Evolutionary conservation across 192 early-diverging fungal species (phyloP).

Genomic region (Coemansia sp.): DNA sequence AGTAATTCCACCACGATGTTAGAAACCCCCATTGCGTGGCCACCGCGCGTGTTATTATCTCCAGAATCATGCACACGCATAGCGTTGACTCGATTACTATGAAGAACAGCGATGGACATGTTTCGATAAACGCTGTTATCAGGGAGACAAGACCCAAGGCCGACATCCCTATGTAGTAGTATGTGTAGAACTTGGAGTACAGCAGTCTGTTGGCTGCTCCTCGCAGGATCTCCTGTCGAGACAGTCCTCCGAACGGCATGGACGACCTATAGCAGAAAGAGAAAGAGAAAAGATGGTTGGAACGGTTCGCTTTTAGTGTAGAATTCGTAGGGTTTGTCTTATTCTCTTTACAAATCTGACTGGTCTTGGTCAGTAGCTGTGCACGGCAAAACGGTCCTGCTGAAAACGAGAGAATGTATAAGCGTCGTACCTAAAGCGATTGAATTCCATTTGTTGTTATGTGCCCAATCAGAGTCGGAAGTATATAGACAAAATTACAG

Average conservation of each 20-base stretch:
- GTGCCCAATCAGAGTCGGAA: not conserved
- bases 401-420: not conserved
- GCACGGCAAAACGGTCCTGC: too few species aligned
- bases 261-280: conserved; percentile 14
- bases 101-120: conserved; percentile 65
- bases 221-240: conserved; percentile 55
- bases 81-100: conserved; percentile 70
- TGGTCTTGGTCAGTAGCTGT: too few species aligned
- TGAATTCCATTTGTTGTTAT: conserved; percentile 30
- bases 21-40: conserved; percentile 60
- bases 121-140: conserved; percentile 44
- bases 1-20: conserved; percentile 69
- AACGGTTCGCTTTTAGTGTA: too few species aligned
- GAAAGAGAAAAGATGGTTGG: too few species aligned
- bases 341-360: too few species aligned
- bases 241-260: conserved; percentile 45
- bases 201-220: conserved; percentile 62
- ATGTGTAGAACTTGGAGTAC: conserved; percentile 62
- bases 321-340: too few species aligned
- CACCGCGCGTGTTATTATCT: conserved; percentile 64
- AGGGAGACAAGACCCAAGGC: conserved; percentile 55
- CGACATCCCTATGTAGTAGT: conserved; percentile 57
- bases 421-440: conserved; percentile 32
- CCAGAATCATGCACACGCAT: conserved; percentile 74
- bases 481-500: not conserved